These are phyloP conservation scores for Pestalotiopsis sp. DNA, from an alignment of 2,329 filamentous ascomycete genomes.

Conservation along the genomic window DNA sequence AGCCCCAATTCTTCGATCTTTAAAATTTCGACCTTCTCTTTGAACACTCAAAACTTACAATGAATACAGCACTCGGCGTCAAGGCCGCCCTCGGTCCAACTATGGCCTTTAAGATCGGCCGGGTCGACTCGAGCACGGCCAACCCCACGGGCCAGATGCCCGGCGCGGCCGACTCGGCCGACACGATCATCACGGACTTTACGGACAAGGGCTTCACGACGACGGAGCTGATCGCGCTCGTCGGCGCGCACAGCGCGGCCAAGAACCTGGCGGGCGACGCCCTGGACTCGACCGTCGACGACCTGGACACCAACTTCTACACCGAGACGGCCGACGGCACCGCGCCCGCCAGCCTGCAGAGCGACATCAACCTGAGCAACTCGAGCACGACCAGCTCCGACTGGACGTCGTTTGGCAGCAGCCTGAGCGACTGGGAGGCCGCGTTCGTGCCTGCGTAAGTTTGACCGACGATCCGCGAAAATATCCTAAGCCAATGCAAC, in stretches of 20 bases:
- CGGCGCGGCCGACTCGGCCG: constrained; percentile 15
- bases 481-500: neutral
- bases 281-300: constrained; percentile 23
- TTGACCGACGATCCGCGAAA: neutral
- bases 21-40: neutral
- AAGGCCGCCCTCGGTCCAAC: constrained; percentile 22
- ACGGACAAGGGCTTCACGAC: constrained; percentile 23
- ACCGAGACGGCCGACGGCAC: constrained; percentile 23
- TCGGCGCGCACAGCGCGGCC: constrained; percentile 27
- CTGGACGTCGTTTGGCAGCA: constrained; percentile 24
- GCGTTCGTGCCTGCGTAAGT: constrained; percentile 29
- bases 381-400: constrained; percentile 20
- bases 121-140: constrained; percentile 23
- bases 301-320: constrained; percentile 26
- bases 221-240: constrained; percentile 26
- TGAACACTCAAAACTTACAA: neutral
- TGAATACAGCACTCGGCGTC: constrained; percentile 22
- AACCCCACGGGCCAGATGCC: constrained; percentile 22
- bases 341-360: constrained; percentile 22
- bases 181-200: constrained; percentile 19
- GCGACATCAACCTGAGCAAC: constrained; percentile 25
- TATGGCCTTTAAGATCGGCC: constrained; percentile 25
- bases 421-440: constrained; percentile 21
- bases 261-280: constrained; percentile 22
- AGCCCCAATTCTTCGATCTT: neutral